Conservation (phyloP, 73 alveolate species). For the Blepharisma stoltei region DNA sequence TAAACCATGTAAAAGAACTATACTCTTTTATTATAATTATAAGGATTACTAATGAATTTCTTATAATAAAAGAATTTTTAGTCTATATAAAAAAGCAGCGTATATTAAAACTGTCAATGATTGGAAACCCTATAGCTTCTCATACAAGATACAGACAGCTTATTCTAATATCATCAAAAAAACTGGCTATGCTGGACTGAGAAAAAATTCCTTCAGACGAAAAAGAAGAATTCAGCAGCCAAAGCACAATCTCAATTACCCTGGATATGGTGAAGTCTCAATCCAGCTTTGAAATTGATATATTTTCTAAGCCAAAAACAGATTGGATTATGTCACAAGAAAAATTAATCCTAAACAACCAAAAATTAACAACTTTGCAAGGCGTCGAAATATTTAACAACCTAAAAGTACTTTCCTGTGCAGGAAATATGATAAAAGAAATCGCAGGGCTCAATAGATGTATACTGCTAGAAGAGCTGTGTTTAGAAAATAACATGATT, state of each 20-base stretch:
- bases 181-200: slow-evolving; percentile 55
- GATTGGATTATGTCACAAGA: slow-evolving; percentile 64
- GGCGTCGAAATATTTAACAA: slow-evolving; percentile 50
- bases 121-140: slow-evolving; percentile 78
- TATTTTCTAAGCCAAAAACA: not conserved
- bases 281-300: not conserved
- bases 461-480: slow-evolving; percentile 82
- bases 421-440: slow-evolving; percentile 77
- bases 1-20: slow-evolving; percentile 48
- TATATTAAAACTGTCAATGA: slow-evolving; percentile 35
- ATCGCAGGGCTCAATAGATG: slow-evolving; percentile 79
- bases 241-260: slow-evolving; percentile 17
- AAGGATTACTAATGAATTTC: no score
- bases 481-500: slow-evolving; percentile 84
- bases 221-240: not conserved
- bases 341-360: slow-evolving; percentile 54
- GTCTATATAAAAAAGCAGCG: no score
- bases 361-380: slow-evolving; percentile 48
- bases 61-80: no score
- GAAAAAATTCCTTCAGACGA: slow-evolving; percentile 17
- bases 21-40: no score
- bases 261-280: slow-evolving; percentile 29
- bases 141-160: slow-evolving; percentile 52
- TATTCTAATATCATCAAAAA: not conserved
- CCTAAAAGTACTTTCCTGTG: slow-evolving; percentile 64